A percentile compares a stretch with the other conserved stretches of the same genome.
Evolutionary conservation across 2,329 filamentous ascomycete genomes (phyloP).

Genomic region (Berkeleyomyces rouxiae): DNA sequence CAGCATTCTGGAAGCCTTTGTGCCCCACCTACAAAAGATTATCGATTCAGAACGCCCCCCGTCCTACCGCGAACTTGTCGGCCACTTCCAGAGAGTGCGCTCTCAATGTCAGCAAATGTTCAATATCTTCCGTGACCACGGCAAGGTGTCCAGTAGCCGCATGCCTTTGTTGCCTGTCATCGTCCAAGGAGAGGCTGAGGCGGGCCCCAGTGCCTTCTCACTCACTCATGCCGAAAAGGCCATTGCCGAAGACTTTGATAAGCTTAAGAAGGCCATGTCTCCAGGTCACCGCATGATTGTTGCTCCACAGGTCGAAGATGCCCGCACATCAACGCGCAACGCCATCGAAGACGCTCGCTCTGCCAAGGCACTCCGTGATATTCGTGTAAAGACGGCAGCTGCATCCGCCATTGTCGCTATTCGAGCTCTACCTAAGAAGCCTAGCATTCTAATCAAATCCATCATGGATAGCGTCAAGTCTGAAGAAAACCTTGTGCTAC

Average conservation of each 20-base stretch:
- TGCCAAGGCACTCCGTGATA: slow-evolving; percentile 67
- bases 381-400: slow-evolving; percentile 71
- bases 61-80: slow-evolving; percentile 80
- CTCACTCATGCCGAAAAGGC: slow-evolving; percentile 78
- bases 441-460: slow-evolving; percentile 78
- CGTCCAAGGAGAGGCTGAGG: slow-evolving; percentile 82
- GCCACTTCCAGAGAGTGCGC: slow-evolving; percentile 73
- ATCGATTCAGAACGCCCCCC: slow-evolving; percentile 66
- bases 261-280: slow-evolving; percentile 72
- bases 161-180: slow-evolving; percentile 74
- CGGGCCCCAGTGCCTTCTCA: slow-evolving; percentile 84
- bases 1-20: slow-evolving; percentile 38
- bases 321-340: slow-evolving; percentile 48
- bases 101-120: slow-evolving; percentile 83
- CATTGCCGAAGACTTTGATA: slow-evolving; percentile 69
- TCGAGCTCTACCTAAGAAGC: slow-evolving; percentile 77
- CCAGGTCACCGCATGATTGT: slow-evolving; percentile 78
- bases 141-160: slow-evolving; percentile 58
- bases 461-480: slow-evolving; percentile 98
- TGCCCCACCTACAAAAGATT: slow-evolving; percentile 51
- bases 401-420: slow-evolving; percentile 83
- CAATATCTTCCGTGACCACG: slow-evolving; percentile 81
- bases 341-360: slow-evolving; percentile 66
- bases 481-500: slow-evolving; percentile 79
- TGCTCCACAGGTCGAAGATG: slow-evolving; percentile 60